These are phyloP conservation scores for Hirschioporus abietinus DNA, from an alignment of 768 basidiomycete species.

Conservation along the genomic window DNA sequence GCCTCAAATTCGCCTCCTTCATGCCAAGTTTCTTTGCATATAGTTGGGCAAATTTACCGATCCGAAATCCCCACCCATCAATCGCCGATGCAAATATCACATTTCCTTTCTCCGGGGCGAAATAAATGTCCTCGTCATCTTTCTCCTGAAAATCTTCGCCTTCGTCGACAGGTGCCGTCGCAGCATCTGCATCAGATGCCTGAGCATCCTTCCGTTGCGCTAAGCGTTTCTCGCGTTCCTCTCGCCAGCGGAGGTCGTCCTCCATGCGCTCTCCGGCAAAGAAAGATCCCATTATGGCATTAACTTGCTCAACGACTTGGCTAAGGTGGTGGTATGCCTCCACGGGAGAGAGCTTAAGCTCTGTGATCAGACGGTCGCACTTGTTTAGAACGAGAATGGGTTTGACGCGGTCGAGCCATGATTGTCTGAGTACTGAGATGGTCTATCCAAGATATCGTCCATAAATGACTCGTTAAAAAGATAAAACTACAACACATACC, in stretches of 20 bases:
- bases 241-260: slow-evolving; percentile 90
- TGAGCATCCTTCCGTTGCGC: slow-evolving; percentile 66
- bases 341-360: slow-evolving; percentile 82
- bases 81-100: slow-evolving; percentile 95
- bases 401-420: slow-evolving; percentile 82
- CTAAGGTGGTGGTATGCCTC: slow-evolving; percentile 95
- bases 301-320: slow-evolving; percentile 92
- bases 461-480: background rate
- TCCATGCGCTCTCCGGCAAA: slow-evolving; percentile 96
- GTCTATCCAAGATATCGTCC: slow-evolving; percentile 47
- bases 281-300: slow-evolving; percentile 96
- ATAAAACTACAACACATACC: slow-evolving; percentile 37
- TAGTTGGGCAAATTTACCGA: slow-evolving; percentile 89
- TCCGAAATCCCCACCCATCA: slow-evolving; percentile 96
- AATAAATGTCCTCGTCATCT: slow-evolving; percentile 97
- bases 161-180: slow-evolving; percentile 38
- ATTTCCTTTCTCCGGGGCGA: slow-evolving; percentile 92
- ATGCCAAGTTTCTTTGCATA: slow-evolving; percentile 89
- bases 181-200: slow-evolving; percentile 60
- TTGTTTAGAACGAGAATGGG: slow-evolving; percentile 98
- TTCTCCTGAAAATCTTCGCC: slow-evolving; percentile 81
- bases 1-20: slow-evolving; percentile 78
- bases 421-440: slow-evolving; percentile 90
- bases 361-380: slow-evolving; percentile 88
- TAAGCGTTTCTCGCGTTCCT: slow-evolving; percentile 81